A percentile compares a stretch with the other conserved stretches of the same genome.
These are phyloP conservation scores for Malassezia vespertilionis DNA, from an alignment of 1,284 basidiomycete genomes.

Conservation along the genomic window DNA sequence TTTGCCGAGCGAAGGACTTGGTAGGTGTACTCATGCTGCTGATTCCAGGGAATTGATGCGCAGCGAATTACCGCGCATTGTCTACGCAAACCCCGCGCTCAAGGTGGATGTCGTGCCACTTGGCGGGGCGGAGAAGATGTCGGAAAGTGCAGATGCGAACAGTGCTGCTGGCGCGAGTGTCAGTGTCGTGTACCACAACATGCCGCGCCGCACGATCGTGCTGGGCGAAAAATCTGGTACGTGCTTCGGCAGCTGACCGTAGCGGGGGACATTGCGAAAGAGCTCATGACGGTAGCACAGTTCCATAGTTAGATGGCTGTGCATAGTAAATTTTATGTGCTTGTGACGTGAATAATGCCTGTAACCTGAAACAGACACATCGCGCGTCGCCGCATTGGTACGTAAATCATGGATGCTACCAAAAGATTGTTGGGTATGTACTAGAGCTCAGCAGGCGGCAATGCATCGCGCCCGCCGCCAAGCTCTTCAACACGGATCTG, in stretches of 20 bases:
- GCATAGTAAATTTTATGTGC: not conserved
- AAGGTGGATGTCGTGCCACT: constrained; percentile 4
- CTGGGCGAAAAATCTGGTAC: constrained; percentile 12
- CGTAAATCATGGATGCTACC: not conserved
- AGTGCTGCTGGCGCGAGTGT: constrained; percentile 2
- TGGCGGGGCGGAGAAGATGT: not conserved
- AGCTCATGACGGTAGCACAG: constrained; percentile 15
- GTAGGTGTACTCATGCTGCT: constrained; percentile 4
- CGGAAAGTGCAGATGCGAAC: not conserved
- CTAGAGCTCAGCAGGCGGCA: not conserved
- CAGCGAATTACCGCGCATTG: constrained; percentile 10
- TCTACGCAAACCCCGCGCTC: constrained; percentile 13
- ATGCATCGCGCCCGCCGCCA: constrained; percentile 9
- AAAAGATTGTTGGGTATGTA: not conserved
- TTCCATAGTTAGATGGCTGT: not conserved
- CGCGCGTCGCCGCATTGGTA: not conserved
- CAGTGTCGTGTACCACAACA: constrained; percentile 8
- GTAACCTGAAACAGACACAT: not conserved
- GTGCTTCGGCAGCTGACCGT: no score
- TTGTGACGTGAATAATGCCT: not conserved
- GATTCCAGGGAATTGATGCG: constrained; percentile 13
- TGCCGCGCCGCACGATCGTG: constrained; percentile 15
- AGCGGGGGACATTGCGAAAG: constrained; percentile 5
- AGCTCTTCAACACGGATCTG: constrained; percentile 13
- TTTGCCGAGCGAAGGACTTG: constrained; percentile 8